Evolutionary conservation across 208 protist genomes (phyloP), one percentile per base, ranked within the genome.

Genomic region (Crithidia acanthocephali): DNA sequence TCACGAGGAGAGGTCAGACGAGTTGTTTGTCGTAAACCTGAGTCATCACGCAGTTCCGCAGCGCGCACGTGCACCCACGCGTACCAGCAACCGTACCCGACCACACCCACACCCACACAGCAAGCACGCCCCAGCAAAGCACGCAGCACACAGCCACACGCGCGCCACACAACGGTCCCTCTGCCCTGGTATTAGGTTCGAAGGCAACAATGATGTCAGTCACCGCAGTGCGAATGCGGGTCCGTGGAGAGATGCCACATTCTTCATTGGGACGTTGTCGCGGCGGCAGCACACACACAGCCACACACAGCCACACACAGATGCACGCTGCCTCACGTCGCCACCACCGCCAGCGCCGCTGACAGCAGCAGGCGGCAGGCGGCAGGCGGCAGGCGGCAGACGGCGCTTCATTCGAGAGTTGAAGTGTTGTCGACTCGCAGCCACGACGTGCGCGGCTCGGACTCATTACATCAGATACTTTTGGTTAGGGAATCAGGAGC

Each of bases 221-320:
- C 53, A 40, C 53, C 53, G 53, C 56, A 61, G 56, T 61, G 56
- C 30, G 56, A 61, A 64, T 50, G 48, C 30, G 25, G 45, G 32
- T 68, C 72, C 61, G 72, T 62, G 72, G 72, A 75, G 70, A 75
- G 70, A 64, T 75, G 70, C 70, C 70, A 75, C 70, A 68, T 42
- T 76, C 71, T 51, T 76, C 71, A 76, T 67, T 40, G 68, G 52
- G 55, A 57, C 37, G 44, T 51, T 33, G 35, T n/a, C 18, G 56
- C 56, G 33, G 32, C 33, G 10, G 56, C 59, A 51, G 25, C 30
- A 56, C 16, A 22, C 50, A 42, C 23, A 15, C 63, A 42, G 37
- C 6, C 37, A 13, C 51, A 13, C 65, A 59, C 63, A 68, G 10
- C 3, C 25, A 59, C 27, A 22, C 27, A 33, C 33, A 48, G 28